Percentiles rank a stretch among this genome's conserved stretches.
These are phyloP conservation scores for Cladosporium sphaerospermum DNA, from an alignment of 2,329 filamentous ascomycete genomes.

Conservation along the genomic window DNA sequence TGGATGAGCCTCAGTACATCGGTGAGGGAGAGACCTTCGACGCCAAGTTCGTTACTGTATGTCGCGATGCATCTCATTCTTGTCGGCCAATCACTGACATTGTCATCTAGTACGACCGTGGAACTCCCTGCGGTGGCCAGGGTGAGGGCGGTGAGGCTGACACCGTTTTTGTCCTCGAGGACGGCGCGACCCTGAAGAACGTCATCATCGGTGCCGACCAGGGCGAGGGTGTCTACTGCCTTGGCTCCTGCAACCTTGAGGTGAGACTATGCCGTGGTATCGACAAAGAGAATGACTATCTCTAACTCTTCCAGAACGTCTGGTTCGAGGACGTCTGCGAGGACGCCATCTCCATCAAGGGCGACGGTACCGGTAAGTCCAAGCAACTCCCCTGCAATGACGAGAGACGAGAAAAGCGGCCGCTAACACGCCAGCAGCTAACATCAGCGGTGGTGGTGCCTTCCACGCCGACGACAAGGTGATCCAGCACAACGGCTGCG, in stretches of 20 bases:
- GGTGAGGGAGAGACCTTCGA: constrained; percentile 41
- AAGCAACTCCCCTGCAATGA: no score
- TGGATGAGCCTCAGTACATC: constrained; percentile 30
- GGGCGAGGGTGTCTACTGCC: constrained; percentile 48
- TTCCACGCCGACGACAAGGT: constrained; percentile 10
- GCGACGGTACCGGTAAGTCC: constrained; percentile 12
- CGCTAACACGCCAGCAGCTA: constrained; percentile 4
- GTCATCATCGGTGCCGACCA: constrained; percentile 50
- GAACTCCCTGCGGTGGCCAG: constrained; percentile 39
- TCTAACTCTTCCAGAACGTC: constrained; percentile 32
- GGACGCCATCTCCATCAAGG: constrained; percentile 30
- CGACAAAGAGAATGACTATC: not conserved
- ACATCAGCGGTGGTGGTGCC: constrained; percentile 30
- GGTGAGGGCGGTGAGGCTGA: constrained; percentile 40
- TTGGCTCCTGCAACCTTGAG: constrained; percentile 30
- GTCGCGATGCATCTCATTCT: not conserved
- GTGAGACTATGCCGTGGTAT: not conserved
- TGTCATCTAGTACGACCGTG: constrained; percentile 31
- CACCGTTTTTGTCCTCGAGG: constrained; percentile 49
- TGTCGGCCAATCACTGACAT: not conserved
- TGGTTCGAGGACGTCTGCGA: constrained; percentile 40
- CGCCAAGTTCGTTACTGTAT: constrained; percentile 27
- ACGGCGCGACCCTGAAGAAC: constrained; percentile 47
- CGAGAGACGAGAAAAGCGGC: no score
- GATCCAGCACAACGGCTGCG: constrained; percentile 19